Conservation (phyloP, 495 filamentous ascomycete species). For the Xylaria grammica region DNA sequence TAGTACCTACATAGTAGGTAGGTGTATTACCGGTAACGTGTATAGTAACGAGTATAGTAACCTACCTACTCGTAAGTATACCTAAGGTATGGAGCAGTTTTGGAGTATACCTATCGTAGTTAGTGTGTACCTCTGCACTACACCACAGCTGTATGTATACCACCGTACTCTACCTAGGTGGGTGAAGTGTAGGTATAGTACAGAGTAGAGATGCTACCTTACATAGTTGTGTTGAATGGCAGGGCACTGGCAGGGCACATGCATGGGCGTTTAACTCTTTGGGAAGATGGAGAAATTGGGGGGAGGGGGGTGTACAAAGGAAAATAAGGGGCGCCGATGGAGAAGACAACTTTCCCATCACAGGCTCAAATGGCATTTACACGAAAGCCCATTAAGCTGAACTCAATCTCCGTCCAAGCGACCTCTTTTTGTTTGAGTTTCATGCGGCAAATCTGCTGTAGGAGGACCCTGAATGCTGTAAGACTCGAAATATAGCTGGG, state of each 20-base stretch:
- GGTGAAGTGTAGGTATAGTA: no score
- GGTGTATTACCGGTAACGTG: no score
- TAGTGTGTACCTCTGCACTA: no score
- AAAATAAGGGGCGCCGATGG: conserved; percentile 9
- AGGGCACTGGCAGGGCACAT: background rate
- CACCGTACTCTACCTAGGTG: no score
- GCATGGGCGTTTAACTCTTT: background rate
- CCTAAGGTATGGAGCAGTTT: no score
- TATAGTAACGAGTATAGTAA: no score
- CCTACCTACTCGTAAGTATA: no score
- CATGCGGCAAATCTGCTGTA: background rate
- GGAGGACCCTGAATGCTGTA: conserved; percentile 15
- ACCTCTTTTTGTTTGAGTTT: background rate
- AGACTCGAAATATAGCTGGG: conserved; percentile 8
- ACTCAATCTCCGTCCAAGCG: background rate
- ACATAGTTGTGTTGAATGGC: background rate
- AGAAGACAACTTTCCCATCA: conserved; percentile 21
- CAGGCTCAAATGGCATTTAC: conserved; percentile 13
- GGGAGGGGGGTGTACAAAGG: background rate
- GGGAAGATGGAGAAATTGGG: background rate
- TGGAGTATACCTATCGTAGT: no score
- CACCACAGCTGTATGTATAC: no score
- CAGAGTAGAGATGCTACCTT: no score
- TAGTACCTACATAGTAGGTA: no score
- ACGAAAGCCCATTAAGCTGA: conserved; percentile 11